Evolutionary conservation across 192 early-diverging fungal species (phyloP).

Genomic region (Coemansia sp.): DNA sequence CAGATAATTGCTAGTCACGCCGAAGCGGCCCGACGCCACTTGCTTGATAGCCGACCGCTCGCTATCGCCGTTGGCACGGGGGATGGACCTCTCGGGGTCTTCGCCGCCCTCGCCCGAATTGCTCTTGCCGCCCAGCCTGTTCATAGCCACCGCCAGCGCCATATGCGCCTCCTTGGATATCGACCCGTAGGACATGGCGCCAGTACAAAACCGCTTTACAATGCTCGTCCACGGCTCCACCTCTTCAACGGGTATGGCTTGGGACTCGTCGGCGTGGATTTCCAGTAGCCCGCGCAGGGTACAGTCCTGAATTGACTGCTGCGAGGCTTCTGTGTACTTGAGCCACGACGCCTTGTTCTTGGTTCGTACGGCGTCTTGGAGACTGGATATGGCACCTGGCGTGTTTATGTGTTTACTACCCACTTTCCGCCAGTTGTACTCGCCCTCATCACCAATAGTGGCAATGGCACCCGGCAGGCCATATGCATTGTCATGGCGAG

Average conservation of each 20-base stretch:
- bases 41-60: slow-evolving; percentile 97
- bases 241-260: slow-evolving; percentile 79
- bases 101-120: slow-evolving; percentile 99
- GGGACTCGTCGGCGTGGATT: slow-evolving; percentile 56
- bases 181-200: slow-evolving; percentile 98
- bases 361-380: slow-evolving; percentile 93
- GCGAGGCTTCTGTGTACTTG: slow-evolving; percentile 73
- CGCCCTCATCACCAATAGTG: slow-evolving; percentile 87
- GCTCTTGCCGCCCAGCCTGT: slow-evolving; percentile 92
- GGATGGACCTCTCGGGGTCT: slow-evolving; percentile 79
- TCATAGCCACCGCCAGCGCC: slow-evolving; percentile 93
- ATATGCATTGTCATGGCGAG: slow-evolving; percentile 83
- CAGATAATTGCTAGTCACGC: slow-evolving; percentile 93
- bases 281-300: slow-evolving; percentile 94
- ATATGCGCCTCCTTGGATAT: slow-evolving; percentile 94
- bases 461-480: slow-evolving; percentile 58
- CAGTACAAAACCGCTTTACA: slow-evolving; percentile 94
- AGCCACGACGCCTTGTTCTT: slow-evolving; percentile 90
- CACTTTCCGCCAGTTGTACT: slow-evolving; percentile 96
- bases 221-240: slow-evolving; percentile 98
- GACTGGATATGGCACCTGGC: slow-evolving; percentile 78
- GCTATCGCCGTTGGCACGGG: slow-evolving; percentile 68
- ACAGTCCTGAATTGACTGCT: slow-evolving; percentile 82
- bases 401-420: slow-evolving; percentile 91
- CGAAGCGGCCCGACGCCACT: slow-evolving; percentile 96